Evolutionary conservation across 2,329 filamentous ascomycete genomes (phyloP).

Genomic region (Xylariaceae sp.): DNA sequence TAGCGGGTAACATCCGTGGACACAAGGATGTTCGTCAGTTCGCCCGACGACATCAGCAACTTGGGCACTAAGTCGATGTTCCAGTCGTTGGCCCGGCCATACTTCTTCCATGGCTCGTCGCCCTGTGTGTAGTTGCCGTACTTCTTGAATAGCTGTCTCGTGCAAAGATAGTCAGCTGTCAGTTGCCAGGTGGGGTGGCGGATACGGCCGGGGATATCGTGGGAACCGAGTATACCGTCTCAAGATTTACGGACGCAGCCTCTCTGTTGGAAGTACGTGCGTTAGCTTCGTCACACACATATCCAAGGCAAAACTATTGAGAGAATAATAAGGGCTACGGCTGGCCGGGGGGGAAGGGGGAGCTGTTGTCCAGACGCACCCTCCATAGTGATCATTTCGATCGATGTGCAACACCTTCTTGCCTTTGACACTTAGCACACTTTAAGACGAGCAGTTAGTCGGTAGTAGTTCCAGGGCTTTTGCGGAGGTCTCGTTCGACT

Average conservation of each 20-base stretch:
- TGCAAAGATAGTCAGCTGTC: slow-evolving; percentile 19
- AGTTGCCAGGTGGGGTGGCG: slow-evolving; percentile 17
- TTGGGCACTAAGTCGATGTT: slow-evolving; percentile 99
- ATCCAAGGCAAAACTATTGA: slow-evolving; percentile 34
- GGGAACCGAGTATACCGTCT: slow-evolving; percentile 67
- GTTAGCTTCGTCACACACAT: slow-evolving; percentile 24
- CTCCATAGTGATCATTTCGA: slow-evolving; percentile 97
- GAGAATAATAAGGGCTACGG: slow-evolving; percentile 18
- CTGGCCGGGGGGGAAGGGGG: slow-evolving; percentile 17
- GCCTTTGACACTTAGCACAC: slow-evolving; percentile 96
- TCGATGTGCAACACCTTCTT: slow-evolving; percentile 99
- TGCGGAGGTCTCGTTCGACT: slow-evolving; percentile 13
- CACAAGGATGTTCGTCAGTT: slow-evolving; percentile 97
- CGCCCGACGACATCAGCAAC: slow-evolving; percentile 97
- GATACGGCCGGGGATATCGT: slow-evolving; percentile 16
- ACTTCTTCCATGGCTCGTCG: slow-evolving; percentile 97
- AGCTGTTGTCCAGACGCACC: slow-evolving; percentile 62
- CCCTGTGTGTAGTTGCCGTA: slow-evolving; percentile 82
- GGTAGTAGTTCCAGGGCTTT: not conserved
- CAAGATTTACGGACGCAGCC: slow-evolving; percentile 94
- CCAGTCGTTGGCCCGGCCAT: slow-evolving; percentile 96
- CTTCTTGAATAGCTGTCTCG: slow-evolving; percentile 79
- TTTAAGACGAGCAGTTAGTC: slow-evolving; percentile 43
- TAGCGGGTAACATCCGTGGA: slow-evolving; percentile 91
- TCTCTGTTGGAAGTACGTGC: slow-evolving; percentile 65